phyloP scores from a whole-genome alignment of 1,284 basidiomycete species.

The Omphalotus olearius region DNA sequence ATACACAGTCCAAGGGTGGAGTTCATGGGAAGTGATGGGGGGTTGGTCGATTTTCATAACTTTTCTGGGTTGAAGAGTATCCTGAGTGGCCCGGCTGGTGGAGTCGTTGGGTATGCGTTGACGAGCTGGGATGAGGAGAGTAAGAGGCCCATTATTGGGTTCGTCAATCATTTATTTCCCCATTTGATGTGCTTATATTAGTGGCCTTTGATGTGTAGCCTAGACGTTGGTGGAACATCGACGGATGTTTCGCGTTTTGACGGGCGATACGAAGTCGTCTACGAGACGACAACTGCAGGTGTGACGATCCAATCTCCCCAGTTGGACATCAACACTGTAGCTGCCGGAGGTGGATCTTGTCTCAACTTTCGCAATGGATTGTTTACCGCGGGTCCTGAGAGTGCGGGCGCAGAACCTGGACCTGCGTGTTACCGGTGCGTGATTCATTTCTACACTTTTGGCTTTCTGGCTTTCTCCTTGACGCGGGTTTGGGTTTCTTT shows the following conservation, averaged over 20 bases:
- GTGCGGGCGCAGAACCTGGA: slow-evolving; percentile 82
- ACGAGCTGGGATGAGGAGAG: slow-evolving; percentile 76
- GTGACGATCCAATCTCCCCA: slow-evolving; percentile 88
- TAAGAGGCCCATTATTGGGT: slow-evolving; percentile 74
- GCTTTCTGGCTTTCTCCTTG: background rate
- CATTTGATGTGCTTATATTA: background rate
- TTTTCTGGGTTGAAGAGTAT: slow-evolving; percentile 90
- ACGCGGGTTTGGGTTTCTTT: background rate
- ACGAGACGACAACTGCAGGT: slow-evolving; percentile 89
- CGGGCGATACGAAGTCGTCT: slow-evolving; percentile 83
- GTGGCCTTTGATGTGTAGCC: slow-evolving; percentile 28
- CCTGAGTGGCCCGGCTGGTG: slow-evolving; percentile 84
- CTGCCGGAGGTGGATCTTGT: slow-evolving; percentile 85
- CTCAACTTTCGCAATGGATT: slow-evolving; percentile 79
- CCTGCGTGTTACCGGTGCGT: slow-evolving; percentile 70
- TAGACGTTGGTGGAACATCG: slow-evolving; percentile 84
- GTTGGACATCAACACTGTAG: slow-evolving; percentile 85
- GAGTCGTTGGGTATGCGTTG: slow-evolving; percentile 84
- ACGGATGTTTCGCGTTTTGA: slow-evolving; percentile 90
- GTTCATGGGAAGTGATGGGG: slow-evolving; percentile 89
- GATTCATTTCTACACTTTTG: slow-evolving; percentile 22
- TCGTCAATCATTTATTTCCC: no score
- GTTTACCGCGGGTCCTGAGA: slow-evolving; percentile 81
- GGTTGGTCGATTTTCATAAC: slow-evolving; percentile 78
- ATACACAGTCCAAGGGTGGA: slow-evolving; percentile 58